Percentiles rank a stretch among this genome's conserved stretches.
Conservation (phyloP, 225 moss, liverwort and hornwort genomes). For the Asterella californica region DNA sequence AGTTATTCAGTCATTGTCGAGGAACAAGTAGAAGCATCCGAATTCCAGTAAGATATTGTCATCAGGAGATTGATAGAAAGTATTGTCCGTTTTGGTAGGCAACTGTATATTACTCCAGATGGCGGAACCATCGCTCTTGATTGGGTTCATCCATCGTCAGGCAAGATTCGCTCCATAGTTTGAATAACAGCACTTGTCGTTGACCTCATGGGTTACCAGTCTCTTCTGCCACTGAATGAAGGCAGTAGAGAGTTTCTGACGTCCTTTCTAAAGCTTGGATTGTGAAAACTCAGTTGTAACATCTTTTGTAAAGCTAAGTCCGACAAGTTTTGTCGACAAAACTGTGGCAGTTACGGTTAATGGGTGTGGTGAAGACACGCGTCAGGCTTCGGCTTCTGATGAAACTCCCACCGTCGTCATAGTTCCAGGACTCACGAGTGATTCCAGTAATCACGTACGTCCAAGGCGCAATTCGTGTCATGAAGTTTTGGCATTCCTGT, state of each 20-base stretch:
- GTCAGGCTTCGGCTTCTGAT: slow-evolving; percentile 44
- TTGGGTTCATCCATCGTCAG: slow-evolving; percentile 56
- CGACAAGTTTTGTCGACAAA: slow-evolving; percentile 16
- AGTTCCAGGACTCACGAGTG: slow-evolving; percentile 83
- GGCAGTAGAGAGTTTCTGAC: not conserved
- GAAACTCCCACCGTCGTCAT: slow-evolving; percentile 72
- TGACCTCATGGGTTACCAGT: not conserved
- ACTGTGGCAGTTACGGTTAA: slow-evolving; percentile 43
- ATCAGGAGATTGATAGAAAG: not conserved
- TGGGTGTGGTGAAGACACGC: slow-evolving; percentile 28
- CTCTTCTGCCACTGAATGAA: not conserved
- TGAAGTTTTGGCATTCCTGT: not conserved
- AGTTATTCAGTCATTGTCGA: not conserved
- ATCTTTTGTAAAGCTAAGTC: not conserved
- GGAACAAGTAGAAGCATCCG: not conserved
- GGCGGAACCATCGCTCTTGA: slow-evolving; percentile 88
- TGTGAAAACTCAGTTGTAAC: not conserved
- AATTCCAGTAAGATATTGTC: not conserved
- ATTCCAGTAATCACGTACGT: slow-evolving; percentile 64
- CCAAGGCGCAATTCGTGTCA: not conserved
- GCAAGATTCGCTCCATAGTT: slow-evolving; percentile 34
- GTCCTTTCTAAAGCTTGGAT: not conserved
- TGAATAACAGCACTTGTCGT: not conserved
- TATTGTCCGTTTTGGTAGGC: slow-evolving; percentile 44
- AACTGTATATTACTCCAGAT: slow-evolving; percentile 78